Base-by-base conservation (phyloP, 140 eudicot species). In the Cichorium intybus region DNA sequence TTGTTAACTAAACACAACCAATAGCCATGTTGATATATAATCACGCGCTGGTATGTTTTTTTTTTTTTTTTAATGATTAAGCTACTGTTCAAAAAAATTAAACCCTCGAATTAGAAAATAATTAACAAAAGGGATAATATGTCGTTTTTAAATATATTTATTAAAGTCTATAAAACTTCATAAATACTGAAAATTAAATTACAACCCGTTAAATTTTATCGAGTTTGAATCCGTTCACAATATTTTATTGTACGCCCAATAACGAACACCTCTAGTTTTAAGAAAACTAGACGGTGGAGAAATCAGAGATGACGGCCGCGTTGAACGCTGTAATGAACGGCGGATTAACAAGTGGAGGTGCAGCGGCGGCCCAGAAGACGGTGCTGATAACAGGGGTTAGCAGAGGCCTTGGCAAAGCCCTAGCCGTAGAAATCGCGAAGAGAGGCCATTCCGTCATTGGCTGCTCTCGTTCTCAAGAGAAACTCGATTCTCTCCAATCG, bases 331-430 rank as follows among this genome's bases (percentile, higher is more conserved):
- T 35, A 56, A 50, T 49, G 57, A 75, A 65, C 71, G 62, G 67
- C 37, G 76, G 72, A 27, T 66, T 48, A 9, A 71, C 33, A 11
- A 41, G 56, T 0, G 58, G 51, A 0, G 71, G 61, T 10, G 74
- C 64, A 10, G 62, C 48, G 22, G 64, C 59, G 11, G 70, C 53
- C 23, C 71, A 51, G 23, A 79, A 76, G 66, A 92, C 96, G 48
- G 95, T 92, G 31, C 80, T 88, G 55, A 92, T 92, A 57, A 92
- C 98, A 1, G 98, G 98, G 0, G 98, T 92, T 0, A 85, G 96
- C 86, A 82, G 89, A 75, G 98, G 98, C 0, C 81, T 92, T 0
- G 96, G 98, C 21, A 79, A 57, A 83, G 91, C 96, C 73, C 84
- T 92, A 49, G 98, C 96, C 56, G 77, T 92, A 34, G 96, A 92